Evolutionary conservation across 2,329 filamentous ascomycete species (phyloP), one percentile per base, ranked within the genome.

Genomic region (Curvularia eragrostidis): DNA sequence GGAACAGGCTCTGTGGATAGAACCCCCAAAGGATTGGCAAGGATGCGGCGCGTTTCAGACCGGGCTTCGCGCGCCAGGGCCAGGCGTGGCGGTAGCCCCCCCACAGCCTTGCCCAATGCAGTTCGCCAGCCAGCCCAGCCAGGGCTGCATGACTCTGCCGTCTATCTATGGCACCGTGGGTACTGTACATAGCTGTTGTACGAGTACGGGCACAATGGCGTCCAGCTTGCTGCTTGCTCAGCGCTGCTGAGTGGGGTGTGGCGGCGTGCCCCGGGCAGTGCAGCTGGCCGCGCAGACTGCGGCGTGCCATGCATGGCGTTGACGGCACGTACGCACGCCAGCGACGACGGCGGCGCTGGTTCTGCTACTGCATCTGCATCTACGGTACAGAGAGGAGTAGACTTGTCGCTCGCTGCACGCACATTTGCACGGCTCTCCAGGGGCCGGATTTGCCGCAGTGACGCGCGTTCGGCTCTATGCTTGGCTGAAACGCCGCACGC

Each of bases 401-500:
- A 47, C 21, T 32, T 44, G 36, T 57, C 36, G 7, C 26, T 48
- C 21, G 32, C 24, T 46, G 18, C 38, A 30, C 28, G 15, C 32
- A n/a, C 32, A 15, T 15, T 36, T 26, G 48, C 49, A 44, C 46
- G 21, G 28, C 52, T 42, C 41, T 34, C 15, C 32, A 44, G 12
- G 46, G 50, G 30, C 52, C 42, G 47, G 38, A 51, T 50, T 50
- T 36, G 32, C 34, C 23, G 44, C 23, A 32, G 9, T 24, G 55
- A 58, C 60, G 54, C 58, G 52, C 56, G 54, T 63, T 42, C 61
- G 64, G 59, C 59, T 63, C 56, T 19, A 46, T 44, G 47, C 59
- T 63, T 61, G 59, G 54, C 59, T 66, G 62, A 63, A 62, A 59
- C 61, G 58, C 48, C 41, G 58, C 48, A 26, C 39, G 47, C 49